Conservation (phyloP, 139 green algal species). For the Coelastrella sp. region DNA sequence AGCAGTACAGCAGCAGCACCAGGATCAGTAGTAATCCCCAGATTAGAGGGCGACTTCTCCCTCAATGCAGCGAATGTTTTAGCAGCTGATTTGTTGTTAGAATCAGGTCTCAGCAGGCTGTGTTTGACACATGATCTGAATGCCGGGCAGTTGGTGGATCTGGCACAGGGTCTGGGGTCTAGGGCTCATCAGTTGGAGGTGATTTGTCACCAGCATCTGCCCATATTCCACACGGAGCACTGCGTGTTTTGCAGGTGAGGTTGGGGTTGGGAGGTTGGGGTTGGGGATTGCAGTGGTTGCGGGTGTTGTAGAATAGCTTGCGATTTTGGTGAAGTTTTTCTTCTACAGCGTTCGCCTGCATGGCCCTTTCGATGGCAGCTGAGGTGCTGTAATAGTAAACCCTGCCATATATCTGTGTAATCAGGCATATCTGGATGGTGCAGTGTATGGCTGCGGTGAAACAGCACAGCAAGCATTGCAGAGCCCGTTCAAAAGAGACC, state of each 20-base stretch:
- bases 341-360: no score
- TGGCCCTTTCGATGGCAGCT: no score
- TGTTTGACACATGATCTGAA: constrained; percentile 88
- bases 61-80: constrained; percentile 89
- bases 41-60: constrained; percentile 86
- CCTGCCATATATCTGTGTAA: no score
- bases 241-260: constrained; percentile 82
- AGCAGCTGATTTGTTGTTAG: constrained; percentile 71
- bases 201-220: constrained; percentile 87
- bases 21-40: constrained; percentile 51
- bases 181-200: constrained; percentile 67
- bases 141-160: constrained; percentile 24
- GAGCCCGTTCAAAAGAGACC: no score
- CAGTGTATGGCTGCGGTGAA: no score
- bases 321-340: neutral
- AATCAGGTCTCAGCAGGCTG: constrained; percentile 59
- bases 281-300: neutral
- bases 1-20: neutral
- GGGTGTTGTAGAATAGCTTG: neutral
- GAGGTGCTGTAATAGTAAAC: no score
- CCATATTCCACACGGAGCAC: constrained; percentile 94
- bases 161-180: neutral
- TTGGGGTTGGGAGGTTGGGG: no score
- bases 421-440: no score
- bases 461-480: no score